These are phyloP conservation scores for Solanum gandarillasii DNA, from an alignment of 257 asterid genomes.

Conservation along the genomic window DNA sequence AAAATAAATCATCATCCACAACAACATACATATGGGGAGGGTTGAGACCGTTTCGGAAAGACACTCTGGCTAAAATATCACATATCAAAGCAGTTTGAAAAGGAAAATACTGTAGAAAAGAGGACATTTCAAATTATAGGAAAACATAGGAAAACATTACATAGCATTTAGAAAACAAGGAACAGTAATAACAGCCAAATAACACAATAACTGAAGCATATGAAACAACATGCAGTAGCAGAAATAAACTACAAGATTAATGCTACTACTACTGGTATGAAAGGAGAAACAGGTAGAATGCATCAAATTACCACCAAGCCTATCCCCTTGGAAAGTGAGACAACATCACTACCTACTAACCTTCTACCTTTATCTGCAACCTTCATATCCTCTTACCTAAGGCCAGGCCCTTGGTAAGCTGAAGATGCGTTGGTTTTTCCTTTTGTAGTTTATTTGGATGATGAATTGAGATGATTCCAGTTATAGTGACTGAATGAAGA, in stretches of 20 bases:
- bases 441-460: neutral
- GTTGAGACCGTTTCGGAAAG: neutral
- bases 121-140: neutral
- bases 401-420: neutral
- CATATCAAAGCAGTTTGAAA: neutral
- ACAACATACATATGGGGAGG: neutral
- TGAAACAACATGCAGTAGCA: neutral
- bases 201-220: neutral
- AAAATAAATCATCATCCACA: neutral
- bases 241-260: neutral
- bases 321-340: neutral
- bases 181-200: neutral
- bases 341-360: neutral
- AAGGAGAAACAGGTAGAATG: neutral
- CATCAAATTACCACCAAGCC: neutral
- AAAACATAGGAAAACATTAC: neutral
- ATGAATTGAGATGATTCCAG: neutral
- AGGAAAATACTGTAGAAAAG: neutral
- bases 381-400: neutral
- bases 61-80: neutral
- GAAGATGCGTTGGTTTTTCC: neutral
- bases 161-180: neutral
- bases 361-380: neutral
- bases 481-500: neutral
- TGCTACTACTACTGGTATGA: neutral